Conservation (phyloP, 805 yeast genomes). For the Lachancea thermotolerans region DNA sequence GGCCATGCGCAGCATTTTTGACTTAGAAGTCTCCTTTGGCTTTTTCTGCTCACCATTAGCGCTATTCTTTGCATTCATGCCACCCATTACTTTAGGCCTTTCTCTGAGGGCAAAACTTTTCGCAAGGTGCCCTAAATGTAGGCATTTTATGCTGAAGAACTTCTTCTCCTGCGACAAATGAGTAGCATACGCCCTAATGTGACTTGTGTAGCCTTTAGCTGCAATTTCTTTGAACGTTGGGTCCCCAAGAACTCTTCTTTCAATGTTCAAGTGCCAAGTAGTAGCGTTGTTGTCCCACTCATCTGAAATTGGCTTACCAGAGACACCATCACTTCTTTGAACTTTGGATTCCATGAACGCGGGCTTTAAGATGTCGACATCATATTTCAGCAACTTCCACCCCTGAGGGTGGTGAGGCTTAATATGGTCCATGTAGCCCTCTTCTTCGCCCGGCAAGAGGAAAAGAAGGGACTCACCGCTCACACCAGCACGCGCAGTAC, state of each 20-base stretch:
- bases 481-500: constrained; percentile 97
- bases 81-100: constrained; percentile 67
- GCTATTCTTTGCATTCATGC: constrained; percentile 25
- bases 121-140: constrained; percentile 95
- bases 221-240: constrained; percentile 55
- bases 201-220: constrained; percentile 76
- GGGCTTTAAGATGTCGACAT: constrained; percentile 35
- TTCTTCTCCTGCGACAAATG: constrained; percentile 77
- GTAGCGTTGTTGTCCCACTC: constrained; percentile 95
- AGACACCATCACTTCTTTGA: constrained; percentile 28
- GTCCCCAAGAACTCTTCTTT: constrained; percentile 79
- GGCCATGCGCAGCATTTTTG: constrained; percentile 72
- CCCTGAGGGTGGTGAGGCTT: constrained; percentile 51
- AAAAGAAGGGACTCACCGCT: constrained; percentile 73
- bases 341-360: constrained; percentile 29
- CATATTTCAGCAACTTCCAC: constrained; percentile 44
- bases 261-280: constrained; percentile 88
- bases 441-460: constrained; percentile 84
- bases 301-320: constrained; percentile 32
- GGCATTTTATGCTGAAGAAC: constrained; percentile 68
- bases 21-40: constrained; percentile 59
- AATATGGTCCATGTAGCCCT: constrained; percentile 64
- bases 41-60: constrained; percentile 19
- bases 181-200: constrained; percentile 92
- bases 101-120: constrained; percentile 93